Percentiles rank a stretch among this genome's conserved stretches.
Evolutionary conservation across 2,329 filamentous ascomycete species (phyloP).

Genomic region (Scedosporium apiospermum): DNA sequence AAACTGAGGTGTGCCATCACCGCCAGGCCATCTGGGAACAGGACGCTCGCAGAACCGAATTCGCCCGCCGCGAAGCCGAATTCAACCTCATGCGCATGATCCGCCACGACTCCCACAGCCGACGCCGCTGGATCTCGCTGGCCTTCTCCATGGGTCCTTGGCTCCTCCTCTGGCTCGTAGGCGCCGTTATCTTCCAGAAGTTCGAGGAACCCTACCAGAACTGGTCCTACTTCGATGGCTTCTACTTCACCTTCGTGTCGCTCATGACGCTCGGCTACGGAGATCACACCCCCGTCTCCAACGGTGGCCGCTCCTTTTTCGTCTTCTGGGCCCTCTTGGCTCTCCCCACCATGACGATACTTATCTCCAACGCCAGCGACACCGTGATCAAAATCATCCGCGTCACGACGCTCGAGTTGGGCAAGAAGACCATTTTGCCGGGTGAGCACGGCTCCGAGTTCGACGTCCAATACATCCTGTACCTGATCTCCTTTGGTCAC

Average conservation of each 20-base stretch:
- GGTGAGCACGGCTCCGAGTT: conserved; percentile 39
- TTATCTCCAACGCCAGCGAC: conserved; percentile 76
- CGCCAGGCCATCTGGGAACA: neutral
- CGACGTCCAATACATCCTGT: conserved; percentile 33
- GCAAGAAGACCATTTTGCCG: conserved; percentile 51
- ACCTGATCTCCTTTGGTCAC: conserved; percentile 31
- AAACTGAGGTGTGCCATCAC: too few species aligned
- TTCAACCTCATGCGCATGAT: conserved; percentile 78
- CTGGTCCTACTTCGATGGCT: conserved; percentile 68
- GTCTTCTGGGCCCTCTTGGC: conserved; percentile 88
- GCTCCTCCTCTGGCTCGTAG: conserved; percentile 68
- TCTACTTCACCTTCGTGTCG: conserved; percentile 81
- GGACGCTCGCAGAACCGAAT: conserved; percentile 24
- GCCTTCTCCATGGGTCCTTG: conserved; percentile 59
- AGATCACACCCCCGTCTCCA: conserved; percentile 66
- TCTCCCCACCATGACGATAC: conserved; percentile 77
- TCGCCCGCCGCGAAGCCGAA: conserved; percentile 55
- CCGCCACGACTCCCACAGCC: conserved; percentile 53
- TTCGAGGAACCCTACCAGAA: conserved; percentile 42
- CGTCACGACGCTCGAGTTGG: conserved; percentile 45
- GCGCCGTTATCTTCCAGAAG: conserved; percentile 61
- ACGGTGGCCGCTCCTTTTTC: conserved; percentile 74
- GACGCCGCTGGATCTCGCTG: conserved; percentile 67
- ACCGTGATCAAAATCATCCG: conserved; percentile 61
- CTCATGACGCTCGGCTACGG: conserved; percentile 85